Percentiles rank a stretch among this genome's conserved stretches.
Evolutionary conservation across 2,329 filamentous ascomycete species (phyloP).

Genomic region (Purpureocillium lavendulum): DNA sequence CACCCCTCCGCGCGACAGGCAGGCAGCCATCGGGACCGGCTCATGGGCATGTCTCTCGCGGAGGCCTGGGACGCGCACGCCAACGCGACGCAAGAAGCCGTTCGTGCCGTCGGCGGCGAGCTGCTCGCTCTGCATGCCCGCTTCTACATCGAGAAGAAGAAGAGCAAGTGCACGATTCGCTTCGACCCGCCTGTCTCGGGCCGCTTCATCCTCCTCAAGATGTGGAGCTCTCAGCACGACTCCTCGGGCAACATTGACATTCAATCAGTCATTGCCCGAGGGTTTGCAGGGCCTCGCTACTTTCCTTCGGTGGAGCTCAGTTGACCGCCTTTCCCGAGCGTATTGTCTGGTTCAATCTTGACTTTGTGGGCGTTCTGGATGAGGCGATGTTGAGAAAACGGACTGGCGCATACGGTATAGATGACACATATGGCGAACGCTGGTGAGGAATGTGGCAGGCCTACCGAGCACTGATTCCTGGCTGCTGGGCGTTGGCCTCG

Average conservation of each 20-base stretch:
- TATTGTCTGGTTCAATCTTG: no score
- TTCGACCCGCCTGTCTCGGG: constrained; percentile 79
- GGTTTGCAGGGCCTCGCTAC: constrained; percentile 78
- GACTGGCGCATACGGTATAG: no score
- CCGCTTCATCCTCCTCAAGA: constrained; percentile 77
- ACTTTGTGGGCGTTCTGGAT: no score
- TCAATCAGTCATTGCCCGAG: constrained; percentile 73
- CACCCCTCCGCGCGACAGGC: constrained; percentile 6
- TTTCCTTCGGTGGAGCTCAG: constrained; percentile 63
- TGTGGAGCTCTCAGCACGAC: constrained; percentile 72
- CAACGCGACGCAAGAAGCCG: constrained; percentile 47
- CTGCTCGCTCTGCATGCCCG: constrained; percentile 66
- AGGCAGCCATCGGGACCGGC: constrained; percentile 10
- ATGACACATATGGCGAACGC: no score
- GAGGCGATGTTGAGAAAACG: no score
- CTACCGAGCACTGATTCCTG: no score
- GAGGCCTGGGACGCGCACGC: constrained; percentile 38
- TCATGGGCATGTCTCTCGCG: constrained; percentile 14
- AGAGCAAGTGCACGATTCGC: constrained; percentile 76
- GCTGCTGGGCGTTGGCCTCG: no score
- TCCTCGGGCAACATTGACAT: constrained; percentile 73
- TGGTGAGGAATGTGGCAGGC: no score
- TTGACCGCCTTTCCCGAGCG: constrained; percentile 20
- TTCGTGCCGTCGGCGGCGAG: constrained; percentile 47
- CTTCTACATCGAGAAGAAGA: constrained; percentile 76